These are phyloP conservation scores for Plicaturopsis crispa DNA, from an alignment of 768 basidiomycete genomes.

Conservation along the genomic window DNA sequence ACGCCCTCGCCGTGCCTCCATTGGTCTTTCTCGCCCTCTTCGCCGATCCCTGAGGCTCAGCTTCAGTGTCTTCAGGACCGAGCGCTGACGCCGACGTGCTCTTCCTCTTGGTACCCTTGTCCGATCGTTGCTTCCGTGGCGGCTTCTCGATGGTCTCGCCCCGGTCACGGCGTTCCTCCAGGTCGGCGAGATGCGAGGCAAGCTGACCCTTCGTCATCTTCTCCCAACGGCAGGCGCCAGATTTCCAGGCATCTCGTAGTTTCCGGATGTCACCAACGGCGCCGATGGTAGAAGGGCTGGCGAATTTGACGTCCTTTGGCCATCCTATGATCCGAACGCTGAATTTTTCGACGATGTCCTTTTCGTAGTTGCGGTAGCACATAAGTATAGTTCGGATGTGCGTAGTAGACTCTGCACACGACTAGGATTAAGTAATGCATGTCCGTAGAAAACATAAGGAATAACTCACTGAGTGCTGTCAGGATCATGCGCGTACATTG, in stretches of 20 bases:
- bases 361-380: slow-evolving; percentile 4
- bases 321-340: slow-evolving; percentile 3
- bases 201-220: background rate
- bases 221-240: slow-evolving; percentile 3
- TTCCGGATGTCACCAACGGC: slow-evolving; percentile 4
- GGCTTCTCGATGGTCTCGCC: slow-evolving; percentile 1
- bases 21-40: background rate
- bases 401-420: background rate
- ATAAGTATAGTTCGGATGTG: background rate
- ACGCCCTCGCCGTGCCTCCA: background rate
- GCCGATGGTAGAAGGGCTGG: slow-evolving; percentile 1
- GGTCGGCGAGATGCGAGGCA: background rate
- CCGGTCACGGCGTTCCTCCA: background rate
- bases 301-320: slow-evolving; percentile 3
- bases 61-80: background rate
- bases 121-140: background rate
- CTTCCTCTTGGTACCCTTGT: slow-evolving; percentile 1
- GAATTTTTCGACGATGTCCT: slow-evolving; percentile 1
- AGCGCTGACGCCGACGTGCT: no score
- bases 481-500: background rate
- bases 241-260: slow-evolving; percentile 4
- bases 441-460: background rate
- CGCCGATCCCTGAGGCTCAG: background rate
- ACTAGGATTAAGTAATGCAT: background rate
- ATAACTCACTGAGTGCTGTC: background rate